phyloP scores from a whole-genome alignment of 805 yeast genomes.

The Candida vartiovaarae region DNA sequence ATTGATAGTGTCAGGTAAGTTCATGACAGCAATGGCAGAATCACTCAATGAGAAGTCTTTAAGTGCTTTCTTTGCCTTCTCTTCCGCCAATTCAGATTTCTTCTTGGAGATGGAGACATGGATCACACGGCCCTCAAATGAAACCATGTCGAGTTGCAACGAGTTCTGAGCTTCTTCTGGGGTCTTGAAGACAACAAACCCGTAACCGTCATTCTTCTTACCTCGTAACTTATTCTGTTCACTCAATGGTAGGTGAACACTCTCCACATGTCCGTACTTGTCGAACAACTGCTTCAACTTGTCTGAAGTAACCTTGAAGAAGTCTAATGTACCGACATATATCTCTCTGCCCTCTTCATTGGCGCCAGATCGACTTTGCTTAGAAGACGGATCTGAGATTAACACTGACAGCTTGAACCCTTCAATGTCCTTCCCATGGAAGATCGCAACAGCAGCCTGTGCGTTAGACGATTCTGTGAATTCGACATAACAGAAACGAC shows the following conservation, averaged over 20 bases:
- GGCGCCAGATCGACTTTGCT: constrained; percentile 35
- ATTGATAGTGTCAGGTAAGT: constrained; percentile 32
- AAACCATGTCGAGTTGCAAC: constrained; percentile 32
- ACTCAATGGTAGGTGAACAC: constrained; percentile 41
- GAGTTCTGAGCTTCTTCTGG: constrained; percentile 42
- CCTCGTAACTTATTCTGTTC: constrained; percentile 15
- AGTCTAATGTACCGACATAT: constrained; percentile 46
- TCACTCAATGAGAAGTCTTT: constrained; percentile 16
- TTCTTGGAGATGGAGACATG: constrained; percentile 42
- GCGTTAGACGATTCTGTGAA: constrained; percentile 39
- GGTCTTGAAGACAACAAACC: constrained; percentile 46
- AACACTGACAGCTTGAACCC: constrained; percentile 46
- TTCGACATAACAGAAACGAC: constrained; percentile 75
- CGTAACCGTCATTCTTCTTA: constrained; percentile 52
- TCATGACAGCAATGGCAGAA: constrained; percentile 18
- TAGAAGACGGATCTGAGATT: constrained; percentile 51
- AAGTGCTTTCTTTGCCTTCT: constrained; percentile 21
- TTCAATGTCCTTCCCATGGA: constrained; percentile 33
- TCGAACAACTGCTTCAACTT: constrained; percentile 35
- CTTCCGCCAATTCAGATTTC: constrained; percentile 28
- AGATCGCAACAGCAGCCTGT: constrained; percentile 29
- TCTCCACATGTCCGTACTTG: constrained; percentile 47
- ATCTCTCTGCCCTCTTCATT: constrained; percentile 51
- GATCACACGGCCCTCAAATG: constrained; percentile 40
- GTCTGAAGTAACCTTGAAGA: constrained; percentile 32